These are phyloP conservation scores for Botrytis tulipae DNA, from an alignment of 2,329 filamentous ascomycete genomes.

Conservation along the genomic window DNA sequence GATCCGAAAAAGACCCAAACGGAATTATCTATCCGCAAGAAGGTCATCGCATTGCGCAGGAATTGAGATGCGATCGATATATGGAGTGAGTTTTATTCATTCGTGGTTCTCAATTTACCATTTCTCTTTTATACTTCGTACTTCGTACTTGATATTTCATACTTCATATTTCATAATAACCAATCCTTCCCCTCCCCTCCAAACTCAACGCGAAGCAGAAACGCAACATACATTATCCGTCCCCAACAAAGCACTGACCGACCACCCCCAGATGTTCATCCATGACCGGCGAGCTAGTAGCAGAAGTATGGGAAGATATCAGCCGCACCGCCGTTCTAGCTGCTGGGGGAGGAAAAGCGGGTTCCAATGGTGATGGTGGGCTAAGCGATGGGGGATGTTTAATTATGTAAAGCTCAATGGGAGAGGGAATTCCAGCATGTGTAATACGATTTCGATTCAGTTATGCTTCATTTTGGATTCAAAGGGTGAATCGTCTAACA, in stretches of 20 bases:
- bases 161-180: background rate
- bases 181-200: background rate
- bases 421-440: background rate
- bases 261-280: conserved; percentile 4
- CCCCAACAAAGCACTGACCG: background rate
- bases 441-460: background rate
- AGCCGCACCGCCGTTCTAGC: conserved; percentile 19
- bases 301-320: conserved; percentile 21
- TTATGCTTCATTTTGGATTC: background rate
- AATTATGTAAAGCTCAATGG: conserved; percentile 4
- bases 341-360: conserved; percentile 12
- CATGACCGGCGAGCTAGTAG: conserved; percentile 16
- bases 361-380: background rate
- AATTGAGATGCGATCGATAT: conserved; percentile 60
- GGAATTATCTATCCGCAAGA: conserved; percentile 62
- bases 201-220: background rate
- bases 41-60: conserved; percentile 55
- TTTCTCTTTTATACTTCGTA: too few relatives aligned
- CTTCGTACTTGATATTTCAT: background rate
- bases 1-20: conserved; percentile 56
- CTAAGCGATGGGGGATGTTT: conserved; percentile 17
- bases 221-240: background rate
- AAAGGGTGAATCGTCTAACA: background rate
- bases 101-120: too few relatives aligned
- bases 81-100: conserved; percentile 50